Percentiles rank a stretch among this genome's conserved stretches.
Evolutionary conservation across 331 rosid species (phyloP).

Genomic region (Phaseolus coccineus): DNA sequence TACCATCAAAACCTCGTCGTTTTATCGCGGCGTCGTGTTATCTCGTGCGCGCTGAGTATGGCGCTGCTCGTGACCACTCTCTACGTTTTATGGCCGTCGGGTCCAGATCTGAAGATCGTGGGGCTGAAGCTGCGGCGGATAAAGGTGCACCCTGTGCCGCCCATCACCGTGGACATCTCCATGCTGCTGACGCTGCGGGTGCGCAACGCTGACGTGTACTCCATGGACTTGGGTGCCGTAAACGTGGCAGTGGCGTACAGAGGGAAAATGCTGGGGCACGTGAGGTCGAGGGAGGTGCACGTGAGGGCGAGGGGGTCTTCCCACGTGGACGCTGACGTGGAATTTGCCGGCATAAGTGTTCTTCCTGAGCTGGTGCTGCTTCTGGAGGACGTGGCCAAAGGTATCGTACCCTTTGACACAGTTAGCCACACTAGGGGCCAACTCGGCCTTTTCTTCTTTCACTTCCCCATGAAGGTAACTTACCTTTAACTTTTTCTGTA

Average conservation of each 20-base stretch:
- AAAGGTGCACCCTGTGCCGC: conserved; percentile 65
- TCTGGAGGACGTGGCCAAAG: conserved; percentile 74
- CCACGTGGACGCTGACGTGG: conserved; percentile 74
- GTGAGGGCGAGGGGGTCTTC: conserved; percentile 73
- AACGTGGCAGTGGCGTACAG: conserved; percentile 75
- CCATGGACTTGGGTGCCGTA: conserved; percentile 56
- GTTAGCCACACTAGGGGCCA: conserved; percentile 56
- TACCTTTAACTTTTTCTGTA: too few species aligned
- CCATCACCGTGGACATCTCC: conserved; percentile 63
- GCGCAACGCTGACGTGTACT: conserved; percentile 65
- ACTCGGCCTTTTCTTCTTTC: conserved; percentile 59
- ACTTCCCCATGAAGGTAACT: conserved; percentile 57
- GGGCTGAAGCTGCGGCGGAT: conserved; percentile 57
- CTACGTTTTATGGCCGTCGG: conserved; percentile 68
- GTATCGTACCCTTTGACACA: conserved; percentile 66
- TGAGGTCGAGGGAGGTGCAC: conserved; percentile 58
- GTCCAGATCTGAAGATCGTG: conserved; percentile 64
- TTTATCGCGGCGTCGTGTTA: conserved; percentile 38
- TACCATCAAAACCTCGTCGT: conserved; percentile 49
- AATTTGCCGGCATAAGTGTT: conserved; percentile 58
- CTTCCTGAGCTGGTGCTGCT: conserved; percentile 66
- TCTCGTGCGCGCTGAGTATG: conserved; percentile 38
- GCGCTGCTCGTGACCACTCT: conserved; percentile 35
- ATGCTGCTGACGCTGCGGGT: conserved; percentile 61
- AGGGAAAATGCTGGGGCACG: conserved; percentile 73